These are phyloP conservation scores for Microascus cirrosus DNA, from an alignment of 2,329 filamentous ascomycete species.

Conservation along the genomic window DNA sequence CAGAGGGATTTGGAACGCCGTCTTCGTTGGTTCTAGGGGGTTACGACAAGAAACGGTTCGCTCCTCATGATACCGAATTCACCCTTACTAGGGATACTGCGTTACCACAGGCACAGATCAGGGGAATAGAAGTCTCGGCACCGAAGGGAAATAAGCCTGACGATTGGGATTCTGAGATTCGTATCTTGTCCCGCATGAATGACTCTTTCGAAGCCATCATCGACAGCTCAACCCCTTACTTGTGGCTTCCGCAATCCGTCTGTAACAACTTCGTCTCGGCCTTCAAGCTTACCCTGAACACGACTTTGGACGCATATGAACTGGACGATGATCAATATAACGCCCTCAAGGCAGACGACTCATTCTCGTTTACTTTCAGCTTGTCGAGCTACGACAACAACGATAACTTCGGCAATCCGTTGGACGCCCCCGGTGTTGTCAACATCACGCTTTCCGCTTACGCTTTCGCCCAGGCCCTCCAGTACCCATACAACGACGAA, in stretches of 20 bases:
- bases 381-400: constrained; percentile 43
- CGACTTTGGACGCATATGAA: constrained; percentile 51
- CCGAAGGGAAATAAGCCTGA: constrained; percentile 15
- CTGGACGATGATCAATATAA: constrained; percentile 46
- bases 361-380: constrained; percentile 43
- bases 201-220: constrained; percentile 41
- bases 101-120: constrained; percentile 46
- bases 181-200: constrained; percentile 30
- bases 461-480: constrained; percentile 37
- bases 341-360: constrained; percentile 27
- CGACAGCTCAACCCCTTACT: constrained; percentile 52
- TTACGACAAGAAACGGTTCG: constrained; percentile 53
- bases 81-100: constrained; percentile 40
- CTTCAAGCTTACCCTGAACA: constrained; percentile 56
- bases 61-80: constrained; percentile 50
- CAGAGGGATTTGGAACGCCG: constrained; percentile 29
- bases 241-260: constrained; percentile 49
- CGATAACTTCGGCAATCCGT: constrained; percentile 37
- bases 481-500: constrained; percentile 34
- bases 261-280: constrained; percentile 54
- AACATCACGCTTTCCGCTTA: constrained; percentile 43
- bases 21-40: constrained; percentile 56
- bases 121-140: constrained; percentile 37
- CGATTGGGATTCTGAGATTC: constrained; percentile 26
- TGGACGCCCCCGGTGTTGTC: constrained; percentile 36